Conservation (phyloP, 768 basidiomycete species). For the Hydnum rufescens region DNA sequence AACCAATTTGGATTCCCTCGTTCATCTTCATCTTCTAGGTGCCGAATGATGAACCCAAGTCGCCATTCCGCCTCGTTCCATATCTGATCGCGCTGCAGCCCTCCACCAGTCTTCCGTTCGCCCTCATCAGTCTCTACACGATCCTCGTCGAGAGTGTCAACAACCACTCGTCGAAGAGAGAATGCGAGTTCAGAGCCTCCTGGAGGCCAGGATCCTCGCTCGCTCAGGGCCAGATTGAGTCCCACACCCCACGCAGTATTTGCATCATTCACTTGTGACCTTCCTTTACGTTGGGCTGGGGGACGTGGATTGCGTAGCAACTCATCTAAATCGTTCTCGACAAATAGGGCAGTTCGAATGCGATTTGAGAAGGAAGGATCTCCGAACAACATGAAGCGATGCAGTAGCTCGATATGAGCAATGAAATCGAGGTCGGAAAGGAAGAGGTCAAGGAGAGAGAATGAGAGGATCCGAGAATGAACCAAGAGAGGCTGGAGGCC, state of each 20-base stretch:
- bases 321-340: constrained; percentile 30
- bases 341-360: constrained; percentile 54
- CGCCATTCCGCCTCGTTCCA: constrained; percentile 19
- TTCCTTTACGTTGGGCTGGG: constrained; percentile 12
- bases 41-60: constrained; percentile 67
- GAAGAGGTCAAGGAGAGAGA: constrained; percentile 45
- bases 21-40: constrained; percentile 27
- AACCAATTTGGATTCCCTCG: constrained; percentile 60
- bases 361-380: constrained; percentile 38
- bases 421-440: constrained; percentile 60
- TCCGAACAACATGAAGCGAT: constrained; percentile 16
- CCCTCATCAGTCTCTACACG: constrained; percentile 1
- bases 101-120: not conserved
- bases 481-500: constrained; percentile 40
- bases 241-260: constrained; percentile 35
- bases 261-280: constrained; percentile 28
- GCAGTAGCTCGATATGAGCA: constrained; percentile 28
- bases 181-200: constrained; percentile 71
- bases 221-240: constrained; percentile 48
- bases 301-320: not conserved
- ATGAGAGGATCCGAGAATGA: constrained; percentile 45
- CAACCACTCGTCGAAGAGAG: constrained; percentile 62
- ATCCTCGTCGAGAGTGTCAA: constrained; percentile 39
- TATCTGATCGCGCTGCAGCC: constrained; percentile 4
- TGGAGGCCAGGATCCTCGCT: constrained; percentile 69